phyloP scores from a whole-genome alignment of 106 monocot genomes.

The Apostasia shenzhenica region DNA sequence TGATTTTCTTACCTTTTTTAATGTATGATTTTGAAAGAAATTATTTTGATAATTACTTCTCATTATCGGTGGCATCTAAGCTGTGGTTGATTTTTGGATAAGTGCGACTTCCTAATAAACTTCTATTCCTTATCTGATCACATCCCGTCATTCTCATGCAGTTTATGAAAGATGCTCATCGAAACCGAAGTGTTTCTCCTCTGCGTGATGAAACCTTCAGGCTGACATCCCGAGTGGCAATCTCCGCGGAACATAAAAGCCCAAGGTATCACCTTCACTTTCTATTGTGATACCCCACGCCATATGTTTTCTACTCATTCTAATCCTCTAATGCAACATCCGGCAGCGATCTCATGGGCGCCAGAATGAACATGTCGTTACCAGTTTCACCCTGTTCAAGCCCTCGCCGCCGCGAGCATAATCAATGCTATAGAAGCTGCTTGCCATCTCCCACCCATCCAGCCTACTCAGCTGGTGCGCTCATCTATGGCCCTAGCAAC shows the following conservation, averaged over 20 bases:
- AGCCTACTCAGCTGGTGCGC: slow-evolving; percentile 24
- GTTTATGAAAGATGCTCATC: not conserved
- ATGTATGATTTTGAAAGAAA: too few relatives aligned
- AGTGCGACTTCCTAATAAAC: too few relatives aligned
- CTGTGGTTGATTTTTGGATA: too few relatives aligned
- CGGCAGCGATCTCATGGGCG: slow-evolving; percentile 27
- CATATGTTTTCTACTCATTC: not conserved
- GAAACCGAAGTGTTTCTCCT: slow-evolving; percentile 53
- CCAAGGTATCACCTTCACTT: slow-evolving; percentile 17
- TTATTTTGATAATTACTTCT: too few relatives aligned
- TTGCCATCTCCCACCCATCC: slow-evolving; percentile 73
- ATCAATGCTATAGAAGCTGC: slow-evolving; percentile 49
- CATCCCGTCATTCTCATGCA: not conserved
- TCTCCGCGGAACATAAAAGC: slow-evolving; percentile 18
- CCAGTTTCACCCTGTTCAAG: slow-evolving; percentile 85
- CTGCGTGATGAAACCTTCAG: slow-evolving; percentile 34
- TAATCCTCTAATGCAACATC: not conserved
- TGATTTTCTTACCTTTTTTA: too few relatives aligned
- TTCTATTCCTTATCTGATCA: not conserved
- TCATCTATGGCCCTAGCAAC: slow-evolving; percentile 34
- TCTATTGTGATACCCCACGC: too few relatives aligned
- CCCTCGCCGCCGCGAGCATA: slow-evolving; percentile 41
- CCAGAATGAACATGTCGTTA: slow-evolving; percentile 65
- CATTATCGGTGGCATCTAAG: too few relatives aligned
- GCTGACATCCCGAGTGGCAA: slow-evolving; percentile 10